Evolutionary conservation across 2,329 filamentous ascomycete genomes (phyloP), one percentile per base, ranked within the genome.

Genomic region (Beauveria sp.): DNA sequence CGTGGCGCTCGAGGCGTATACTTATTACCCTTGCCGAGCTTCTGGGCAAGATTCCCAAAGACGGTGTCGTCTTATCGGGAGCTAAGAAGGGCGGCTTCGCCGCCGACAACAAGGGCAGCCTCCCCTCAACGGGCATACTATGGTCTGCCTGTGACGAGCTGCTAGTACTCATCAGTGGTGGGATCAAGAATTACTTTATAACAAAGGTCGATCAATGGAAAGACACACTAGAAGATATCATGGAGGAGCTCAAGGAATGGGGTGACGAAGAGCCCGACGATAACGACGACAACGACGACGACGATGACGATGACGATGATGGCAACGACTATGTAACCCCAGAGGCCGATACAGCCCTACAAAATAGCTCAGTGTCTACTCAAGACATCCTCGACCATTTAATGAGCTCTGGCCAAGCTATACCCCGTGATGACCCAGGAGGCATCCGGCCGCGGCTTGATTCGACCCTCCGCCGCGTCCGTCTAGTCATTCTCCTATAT

Each of bases 221-320:
- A 46, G 90, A 90, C 61, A 84, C 89, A 2, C 77, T 97, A 26
- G 84, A 90, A 67, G 93, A 97, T 75, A 89, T 91, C 0, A 83
- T 96, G 66, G 84, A 90, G 64, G 93, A 97, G 75, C 73, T 97
- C 65, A 90, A 91, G 70, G 91, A 93, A 67, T 97, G 92, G 91
- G 85, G 87, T 22, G 89, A 91, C 1, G 88, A 91, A 67, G 82
- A 84, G 10, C 80, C 82, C 0, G 83, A 84, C 3, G 85, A 85
- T 0, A 85, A 85, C 2, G 80, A 82, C 16, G 77, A 81, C 0
- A 79, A 85, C 1, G 80, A 82, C 16, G 77, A 81, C 0, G 72
- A 77, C 26, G 72, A 77, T n/a, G 75, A 77, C 55, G 75, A 70
- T 61, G 78, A 75, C 28, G 72, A 77, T 28, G 72, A 77, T 20